Evolutionary conservation across 78 protist genomes (phyloP), one percentile per base, ranked within the genome.

Genomic region (Trichosphaerium sp.): DNA sequence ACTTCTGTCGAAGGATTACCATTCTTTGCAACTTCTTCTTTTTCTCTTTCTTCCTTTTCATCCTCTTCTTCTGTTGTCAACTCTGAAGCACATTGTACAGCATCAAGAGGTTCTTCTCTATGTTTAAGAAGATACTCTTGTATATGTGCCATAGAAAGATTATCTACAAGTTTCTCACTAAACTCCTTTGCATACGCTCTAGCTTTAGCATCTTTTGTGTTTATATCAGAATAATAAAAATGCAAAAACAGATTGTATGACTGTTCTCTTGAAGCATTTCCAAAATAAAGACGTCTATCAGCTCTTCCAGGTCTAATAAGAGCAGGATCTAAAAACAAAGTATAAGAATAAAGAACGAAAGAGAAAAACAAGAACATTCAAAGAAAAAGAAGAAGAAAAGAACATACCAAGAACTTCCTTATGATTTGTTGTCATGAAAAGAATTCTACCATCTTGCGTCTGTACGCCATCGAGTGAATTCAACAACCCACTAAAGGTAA

Each of bases 401-500:
- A n/a, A n/a, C n/a, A n/a, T n/a, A n/a, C n/a, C n/a, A n/a, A 91
- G 75, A 38, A 63, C 42, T 35, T 87, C 87, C 5, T 77, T 15
- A 68, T 88, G 92, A 32, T 90, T 90, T 4, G 95, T 90, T 18
- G 95, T 90, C 88, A 87, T 78, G 66, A 90, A 90, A 31, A 90
- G 23, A 6, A 90, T 37, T 25, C 95, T 59, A 39, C 76, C 82
- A 56, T 87, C 95, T 59, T 59, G 37, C 32, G 97, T 85, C 0
- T 87, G 89, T 18, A 90, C 94, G 32, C 97, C 97, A 52, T 92
- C 97, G 41, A 92, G 52, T 31, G 92, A 72, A 78, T 92, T 92
- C 40, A 92, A 69, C n/a, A 91, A 55, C 8, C 96, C 96, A 38
- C 70, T 28, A 66, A 90, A 59, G 14, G 92, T 75, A 14, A 78